These are phyloP conservation scores for Stachybotrys echinatus DNA, from an alignment of 2,329 filamentous ascomycete genomes.

Conservation along the genomic window DNA sequence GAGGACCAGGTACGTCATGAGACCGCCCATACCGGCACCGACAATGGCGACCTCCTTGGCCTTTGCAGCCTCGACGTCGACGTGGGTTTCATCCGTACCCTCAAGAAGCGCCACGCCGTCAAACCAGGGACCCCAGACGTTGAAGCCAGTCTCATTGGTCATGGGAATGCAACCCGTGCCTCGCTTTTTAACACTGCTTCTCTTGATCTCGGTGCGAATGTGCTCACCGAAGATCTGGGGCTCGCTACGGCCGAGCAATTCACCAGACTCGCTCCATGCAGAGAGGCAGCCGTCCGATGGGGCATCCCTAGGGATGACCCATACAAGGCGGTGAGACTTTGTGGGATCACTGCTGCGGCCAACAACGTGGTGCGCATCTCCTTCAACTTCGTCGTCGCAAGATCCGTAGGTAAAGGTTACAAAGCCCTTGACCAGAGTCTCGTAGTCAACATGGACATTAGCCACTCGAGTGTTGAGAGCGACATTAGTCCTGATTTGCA, in stretches of 20 bases:
- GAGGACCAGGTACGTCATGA: conserved; percentile 51
- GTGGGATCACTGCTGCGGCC: conserved; percentile 3
- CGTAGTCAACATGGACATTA: conserved; percentile 11
- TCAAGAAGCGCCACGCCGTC: conserved; percentile 56
- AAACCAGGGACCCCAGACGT: conserved; percentile 53
- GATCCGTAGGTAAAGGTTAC: conserved; percentile 17
- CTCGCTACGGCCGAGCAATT: conserved; percentile 31
- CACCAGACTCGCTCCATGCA: conserved; percentile 26
- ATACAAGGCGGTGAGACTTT: conserved; percentile 16
- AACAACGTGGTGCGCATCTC: conserved; percentile 13
- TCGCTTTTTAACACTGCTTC: background rate
- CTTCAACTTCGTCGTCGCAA: conserved; percentile 7
- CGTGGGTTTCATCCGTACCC: conserved; percentile 43
- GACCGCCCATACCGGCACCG: conserved; percentile 58
- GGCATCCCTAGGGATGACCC: conserved; percentile 15
- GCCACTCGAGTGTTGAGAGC: background rate
- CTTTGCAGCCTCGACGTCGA: conserved; percentile 42
- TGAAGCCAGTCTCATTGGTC: conserved; percentile 41
- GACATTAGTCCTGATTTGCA: background rate
- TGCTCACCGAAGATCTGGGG: conserved; percentile 17
- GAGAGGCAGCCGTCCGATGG: conserved; percentile 31
- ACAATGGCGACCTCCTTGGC: background rate
- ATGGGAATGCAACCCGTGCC: conserved; percentile 27
- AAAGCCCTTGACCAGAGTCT: conserved; percentile 9
- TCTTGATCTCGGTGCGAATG: background rate